Evolutionary conservation across 192 early-diverging fungal species (phyloP), one percentile per base, ranked within the genome.

Genomic region (Gryganskiella cystojenkinii): DNA sequence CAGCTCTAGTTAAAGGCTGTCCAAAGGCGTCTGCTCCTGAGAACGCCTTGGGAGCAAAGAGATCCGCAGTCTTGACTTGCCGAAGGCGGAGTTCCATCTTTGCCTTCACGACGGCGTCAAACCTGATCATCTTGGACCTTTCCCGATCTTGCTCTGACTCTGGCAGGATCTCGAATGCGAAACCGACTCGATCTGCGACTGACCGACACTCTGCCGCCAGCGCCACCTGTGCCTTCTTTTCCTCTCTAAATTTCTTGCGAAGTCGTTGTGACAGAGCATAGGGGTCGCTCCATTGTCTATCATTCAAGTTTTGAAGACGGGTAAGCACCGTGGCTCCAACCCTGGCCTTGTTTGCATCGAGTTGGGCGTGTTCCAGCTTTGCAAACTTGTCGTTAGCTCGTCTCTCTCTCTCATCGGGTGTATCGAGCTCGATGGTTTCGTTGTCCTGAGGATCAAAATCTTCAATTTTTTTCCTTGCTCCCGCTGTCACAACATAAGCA

Each of bases 261-360:
- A 97, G 56, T 43, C 70, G 70, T 62, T 93, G 89, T 30, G 92
- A 95, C 31, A 85, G 78, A 8, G 86, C 72, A 67, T 95, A 97
- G 0, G 94, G 87, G 70, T 98, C 91, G 28, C 79, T 86, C 94
- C 95, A 96, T 43, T 90, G 85, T 17, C 79, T 70, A n/a, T 95
- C 86, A 54, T 86, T 94, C 4, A 86, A 76, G 11, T 74, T 74
- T 75, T 92, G 89, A 24, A 94, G 75, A 13, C 83, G 60, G 0
- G 84, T 84, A 7, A 98, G 70, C 3, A 83, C 67, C 5, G 90
- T 82, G 3, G 40, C 57, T 7, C 75, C 62, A 20, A 86, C 82
- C 22, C 81, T 69, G 7, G 74, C 84, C 31, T 83, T 88, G 27
- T 75, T 68, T 15, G 82, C 78, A 56, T 93, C 90, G 10, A 65